Evolutionary conservation across 2,329 filamentous ascomycete species (phyloP).

Genomic region (Exophiala calicioides): DNA sequence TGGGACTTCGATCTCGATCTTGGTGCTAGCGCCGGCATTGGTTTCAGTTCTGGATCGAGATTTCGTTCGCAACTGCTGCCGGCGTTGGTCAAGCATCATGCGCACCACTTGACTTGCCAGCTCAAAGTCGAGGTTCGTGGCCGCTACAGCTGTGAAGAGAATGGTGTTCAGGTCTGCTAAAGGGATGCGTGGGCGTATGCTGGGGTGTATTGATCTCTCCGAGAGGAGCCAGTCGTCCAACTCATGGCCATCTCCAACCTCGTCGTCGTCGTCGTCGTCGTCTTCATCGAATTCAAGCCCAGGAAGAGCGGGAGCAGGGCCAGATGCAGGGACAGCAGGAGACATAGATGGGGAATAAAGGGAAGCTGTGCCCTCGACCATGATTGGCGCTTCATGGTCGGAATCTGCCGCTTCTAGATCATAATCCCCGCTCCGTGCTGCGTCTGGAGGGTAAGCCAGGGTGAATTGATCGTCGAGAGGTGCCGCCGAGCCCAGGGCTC

Average conservation of each 20-base stretch:
- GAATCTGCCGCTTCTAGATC: not conserved
- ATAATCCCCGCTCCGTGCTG: not conserved
- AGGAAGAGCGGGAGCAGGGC: too few relatives aligned
- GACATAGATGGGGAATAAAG: not conserved
- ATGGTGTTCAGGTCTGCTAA: too few relatives aligned
- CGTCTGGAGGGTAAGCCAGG: too few relatives aligned
- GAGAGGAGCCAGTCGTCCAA: slow-evolving; percentile 14
- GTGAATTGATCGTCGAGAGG: not conserved
- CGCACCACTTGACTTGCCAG: slow-evolving; percentile 15
- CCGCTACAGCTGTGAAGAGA: slow-evolving; percentile 15
- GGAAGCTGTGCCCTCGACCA: not conserved
- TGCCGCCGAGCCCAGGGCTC: slow-evolving; percentile 11
- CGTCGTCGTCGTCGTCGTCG: slow-evolving; percentile 3
- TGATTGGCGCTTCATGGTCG: not conserved
- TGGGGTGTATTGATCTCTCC: slow-evolving; percentile 7
- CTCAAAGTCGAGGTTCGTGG: slow-evolving; percentile 21
- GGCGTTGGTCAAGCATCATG: slow-evolving; percentile 8
- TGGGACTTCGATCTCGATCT: slow-evolving; percentile 43
- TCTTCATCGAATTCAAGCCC: not conserved
- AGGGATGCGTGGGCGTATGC: slow-evolving; percentile 1
- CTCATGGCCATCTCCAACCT: not conserved
- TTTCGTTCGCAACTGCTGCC: slow-evolving; percentile 33
- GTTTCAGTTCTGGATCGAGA: slow-evolving; percentile 38
- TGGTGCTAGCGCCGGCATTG: too few relatives aligned
- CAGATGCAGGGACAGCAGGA: not conserved